Percentiles rank a stretch among this genome's conserved stretches.
phyloP scores from a whole-genome alignment of 2,329 filamentous ascomycete species.

The Penicillium sp. region DNA sequence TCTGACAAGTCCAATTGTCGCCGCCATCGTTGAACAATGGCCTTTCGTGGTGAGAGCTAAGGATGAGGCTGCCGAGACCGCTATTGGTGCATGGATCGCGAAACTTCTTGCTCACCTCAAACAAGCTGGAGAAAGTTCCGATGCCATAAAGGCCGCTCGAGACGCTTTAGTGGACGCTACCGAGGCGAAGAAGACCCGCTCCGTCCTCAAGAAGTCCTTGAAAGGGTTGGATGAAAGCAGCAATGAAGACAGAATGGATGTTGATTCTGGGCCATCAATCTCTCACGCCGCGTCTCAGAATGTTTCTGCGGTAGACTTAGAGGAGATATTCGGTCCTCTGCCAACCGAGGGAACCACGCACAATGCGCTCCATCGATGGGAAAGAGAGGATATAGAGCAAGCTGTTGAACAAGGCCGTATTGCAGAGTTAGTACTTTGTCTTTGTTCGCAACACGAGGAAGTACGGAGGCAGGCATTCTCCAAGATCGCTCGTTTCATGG shows the following conservation, averaged over 20 bases:
- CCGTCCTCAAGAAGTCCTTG: slow-evolving; percentile 33
- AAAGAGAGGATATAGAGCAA: slow-evolving; percentile 69
- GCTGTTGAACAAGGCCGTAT: slow-evolving; percentile 72
- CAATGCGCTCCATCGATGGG: slow-evolving; percentile 55
- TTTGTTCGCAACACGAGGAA: slow-evolving; percentile 67
- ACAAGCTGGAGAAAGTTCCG: slow-evolving; percentile 47
- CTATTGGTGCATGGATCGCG: slow-evolving; percentile 55
- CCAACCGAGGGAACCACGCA: slow-evolving; percentile 42
- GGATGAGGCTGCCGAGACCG: slow-evolving; percentile 38
- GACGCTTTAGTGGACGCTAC: slow-evolving; percentile 40
- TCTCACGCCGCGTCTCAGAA: slow-evolving; percentile 6
- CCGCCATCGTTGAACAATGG: slow-evolving; percentile 71
- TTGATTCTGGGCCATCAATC: slow-evolving; percentile 10
- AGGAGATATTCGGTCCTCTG: slow-evolving; percentile 48
- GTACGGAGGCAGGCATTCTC: slow-evolving; percentile 67
- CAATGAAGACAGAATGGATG: slow-evolving; percentile 13
- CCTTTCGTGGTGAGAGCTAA: slow-evolving; percentile 57
- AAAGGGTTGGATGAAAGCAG: slow-evolving; percentile 25
- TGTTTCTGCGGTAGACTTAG: slow-evolving; percentile 40
- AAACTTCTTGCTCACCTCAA: slow-evolving; percentile 52
- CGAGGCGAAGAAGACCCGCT: slow-evolving; percentile 33
- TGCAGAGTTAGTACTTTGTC: slow-evolving; percentile 62
- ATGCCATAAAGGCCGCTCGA: slow-evolving; percentile 43
- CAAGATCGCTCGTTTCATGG: slow-evolving; percentile 40
- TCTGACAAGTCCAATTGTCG: slow-evolving; percentile 58